Evolutionary conservation across 1,284 basidiomycete genomes (phyloP), one percentile per base, ranked within the genome.

Genomic region (Sanguinoderma infundibulare): DNA sequence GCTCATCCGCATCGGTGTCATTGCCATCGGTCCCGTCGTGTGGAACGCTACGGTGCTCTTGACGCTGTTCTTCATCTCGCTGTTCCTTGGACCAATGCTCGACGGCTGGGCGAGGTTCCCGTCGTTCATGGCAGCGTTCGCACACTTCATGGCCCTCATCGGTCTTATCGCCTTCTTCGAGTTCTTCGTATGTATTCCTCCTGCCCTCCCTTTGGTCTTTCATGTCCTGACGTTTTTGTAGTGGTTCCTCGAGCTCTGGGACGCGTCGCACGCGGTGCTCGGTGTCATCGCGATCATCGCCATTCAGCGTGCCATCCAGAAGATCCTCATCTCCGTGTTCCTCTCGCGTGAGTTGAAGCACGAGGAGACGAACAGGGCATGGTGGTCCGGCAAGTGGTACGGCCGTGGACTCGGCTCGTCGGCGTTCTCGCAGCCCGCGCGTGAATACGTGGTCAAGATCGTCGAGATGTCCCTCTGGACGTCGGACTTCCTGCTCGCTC

Each of bases 331-430:
- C 67, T 86, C 95, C 1, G 90, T 95, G 60, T 95, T 96, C 85
- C 82, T 98, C 55, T 93, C 94, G 42, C 89, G 96, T 75, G 96
- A 98, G 78, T 95, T 91, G 83, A 98, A 98, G 81, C 93, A 96
- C 74, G 96, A 98, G 73, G 95, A 98, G 80, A 96, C 94, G 20
- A 98, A 98, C 79, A 84, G 94, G 63, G 95, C 95, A 8, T 98
- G 96, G 96, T 98, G 96, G 96, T 96, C 95, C n/a, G 96, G 96
- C 74, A 94, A 95, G 77, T 98, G 96, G 96, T 96, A 96, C 73
- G 95, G 95, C 54, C 86, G 95, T 59, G 94, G 94, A 42, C 82
- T 98, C 34, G 96, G 96, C 44, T 83, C 83, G 28, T 91, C 93
- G 51, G 95, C 94, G 44, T 90, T 96, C 75, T 95, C 94, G 39